phyloP scores from a whole-genome alignment of 2,329 filamentous ascomycete species.

The Pseudocercospora cruenta region DNA sequence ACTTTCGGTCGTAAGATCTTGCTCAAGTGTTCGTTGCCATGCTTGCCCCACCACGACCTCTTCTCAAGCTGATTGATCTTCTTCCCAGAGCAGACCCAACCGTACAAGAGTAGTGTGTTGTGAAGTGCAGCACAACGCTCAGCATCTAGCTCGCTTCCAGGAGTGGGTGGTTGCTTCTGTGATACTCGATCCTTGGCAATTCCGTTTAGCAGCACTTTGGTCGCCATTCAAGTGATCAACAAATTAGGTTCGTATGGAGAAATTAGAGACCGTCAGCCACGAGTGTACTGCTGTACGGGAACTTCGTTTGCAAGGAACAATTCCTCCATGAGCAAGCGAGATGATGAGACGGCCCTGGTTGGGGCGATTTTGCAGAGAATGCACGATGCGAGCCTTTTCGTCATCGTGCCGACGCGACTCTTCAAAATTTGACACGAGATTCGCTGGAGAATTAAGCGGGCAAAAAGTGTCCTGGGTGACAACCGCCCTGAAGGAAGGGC shows the following conservation, averaged over 20 bases:
- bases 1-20: constrained; percentile 33
- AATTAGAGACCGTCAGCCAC: neutral
- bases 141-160: constrained; percentile 33
- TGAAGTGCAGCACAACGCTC: constrained; percentile 40
- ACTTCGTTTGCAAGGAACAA: neutral
- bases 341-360: neutral
- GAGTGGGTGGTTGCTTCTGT: constrained; percentile 27
- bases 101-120: constrained; percentile 40
- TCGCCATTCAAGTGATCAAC: constrained; percentile 1
- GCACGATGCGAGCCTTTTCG: neutral
- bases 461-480: neutral
- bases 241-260: constrained; percentile 4
- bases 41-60: constrained; percentile 38
- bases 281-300: neutral
- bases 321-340: neutral
- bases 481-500: too few relatives aligned
- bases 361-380: neutral
- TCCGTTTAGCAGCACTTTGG: neutral
- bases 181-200: constrained; percentile 39
- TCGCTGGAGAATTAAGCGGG: neutral
- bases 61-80: constrained; percentile 36
- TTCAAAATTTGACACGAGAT: neutral
- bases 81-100: constrained; percentile 39
- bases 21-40: constrained; percentile 34
- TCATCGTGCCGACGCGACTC: neutral